Evolutionary conservation across 192 early-diverging fungal genomes (phyloP).

Genomic region (Umbelopsis sp.): DNA sequence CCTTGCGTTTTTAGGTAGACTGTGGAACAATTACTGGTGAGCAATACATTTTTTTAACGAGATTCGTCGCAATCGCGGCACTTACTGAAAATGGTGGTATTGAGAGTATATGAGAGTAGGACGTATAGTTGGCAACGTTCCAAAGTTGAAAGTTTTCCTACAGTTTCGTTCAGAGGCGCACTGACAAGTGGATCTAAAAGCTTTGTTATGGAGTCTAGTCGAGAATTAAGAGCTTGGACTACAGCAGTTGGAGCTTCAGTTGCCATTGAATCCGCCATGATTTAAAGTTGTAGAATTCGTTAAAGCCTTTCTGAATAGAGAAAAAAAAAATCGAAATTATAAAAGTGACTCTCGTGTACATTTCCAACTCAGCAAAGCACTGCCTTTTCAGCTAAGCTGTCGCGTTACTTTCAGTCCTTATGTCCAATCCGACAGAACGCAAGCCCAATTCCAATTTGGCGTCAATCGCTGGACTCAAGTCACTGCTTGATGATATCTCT

Average conservation of each 20-base stretch:
- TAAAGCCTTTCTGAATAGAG: background rate
- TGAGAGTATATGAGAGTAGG: conserved; percentile 34
- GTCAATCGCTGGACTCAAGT: background rate
- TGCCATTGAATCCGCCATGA: conserved; percentile 16
- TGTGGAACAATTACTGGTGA: background rate
- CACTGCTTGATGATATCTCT: background rate
- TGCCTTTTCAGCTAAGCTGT: background rate
- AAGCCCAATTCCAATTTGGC: conserved; percentile 13
- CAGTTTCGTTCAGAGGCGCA: conserved; percentile 29
- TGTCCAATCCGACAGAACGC: background rate
- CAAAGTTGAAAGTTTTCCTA: conserved; percentile 22
- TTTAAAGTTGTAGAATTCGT: background rate
- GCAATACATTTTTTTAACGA: background rate
- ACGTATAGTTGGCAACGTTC: conserved; percentile 40
- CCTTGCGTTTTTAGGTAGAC: conserved; percentile 40
- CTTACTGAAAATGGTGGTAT: conserved; percentile 41
- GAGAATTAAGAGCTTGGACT: conserved; percentile 29
- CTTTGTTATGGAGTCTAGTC: conserved; percentile 25
- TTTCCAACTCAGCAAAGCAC: background rate
- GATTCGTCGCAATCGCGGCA: background rate
- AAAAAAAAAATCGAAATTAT: conserved; percentile 1
- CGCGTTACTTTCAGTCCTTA: background rate
- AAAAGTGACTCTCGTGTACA: background rate
- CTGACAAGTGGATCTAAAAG: conserved; percentile 34
- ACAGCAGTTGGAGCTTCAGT: conserved; percentile 1